Evolutionary conservation across 1,284 basidiomycete genomes (phyloP).

Genomic region (Xanthoconium separans): DNA sequence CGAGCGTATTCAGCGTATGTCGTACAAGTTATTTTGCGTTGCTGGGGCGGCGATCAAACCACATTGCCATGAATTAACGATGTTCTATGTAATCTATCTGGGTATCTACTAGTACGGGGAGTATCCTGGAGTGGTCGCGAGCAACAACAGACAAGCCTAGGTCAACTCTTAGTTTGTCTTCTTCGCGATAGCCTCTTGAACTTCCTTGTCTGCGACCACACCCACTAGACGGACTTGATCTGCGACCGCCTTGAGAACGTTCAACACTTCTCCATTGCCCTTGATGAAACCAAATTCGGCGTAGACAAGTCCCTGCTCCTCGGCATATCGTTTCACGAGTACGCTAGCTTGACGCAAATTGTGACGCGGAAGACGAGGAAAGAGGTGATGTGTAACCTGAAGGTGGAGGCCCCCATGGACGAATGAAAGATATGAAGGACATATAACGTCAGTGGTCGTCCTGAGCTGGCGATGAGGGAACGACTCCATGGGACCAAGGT

Average conservation of each 20-base stretch:
- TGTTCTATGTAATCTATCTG: not conserved
- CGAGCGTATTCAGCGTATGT: conserved; percentile 37
- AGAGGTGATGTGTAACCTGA: conserved; percentile 96
- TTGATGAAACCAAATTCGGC: conserved; percentile 88
- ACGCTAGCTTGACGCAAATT: conserved; percentile 82
- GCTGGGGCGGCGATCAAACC: not conserved
- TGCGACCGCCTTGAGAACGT: conserved; percentile 77
- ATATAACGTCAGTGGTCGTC: conserved; percentile 95
- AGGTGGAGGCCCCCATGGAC: conserved; percentile 94
- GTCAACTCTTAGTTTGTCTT: conserved; percentile 26
- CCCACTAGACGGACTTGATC: conserved; percentile 77
- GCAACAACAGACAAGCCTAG: not conserved
- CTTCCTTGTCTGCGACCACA: conserved; percentile 68
- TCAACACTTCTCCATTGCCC: conserved; percentile 79
- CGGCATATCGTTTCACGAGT: conserved; percentile 84
- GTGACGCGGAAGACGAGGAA: conserved; percentile 93
- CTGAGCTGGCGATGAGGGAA: conserved; percentile 93
- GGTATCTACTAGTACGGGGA: conserved; percentile 19
- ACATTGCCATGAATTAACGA: not conserved
- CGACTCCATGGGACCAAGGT: conserved; percentile 88
- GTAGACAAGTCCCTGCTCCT: conserved; percentile 82
- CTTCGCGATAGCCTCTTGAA: conserved; percentile 55
- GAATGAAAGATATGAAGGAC: conserved; percentile 80
- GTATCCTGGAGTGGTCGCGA: not conserved
- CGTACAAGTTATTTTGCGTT: conserved; percentile 17